A percentile compares a stretch with the other conserved stretches of the same genome.
Evolutionary conservation across 768 basidiomycete species (phyloP).

Genomic region (Leucocoprinus birnbaumii): DNA sequence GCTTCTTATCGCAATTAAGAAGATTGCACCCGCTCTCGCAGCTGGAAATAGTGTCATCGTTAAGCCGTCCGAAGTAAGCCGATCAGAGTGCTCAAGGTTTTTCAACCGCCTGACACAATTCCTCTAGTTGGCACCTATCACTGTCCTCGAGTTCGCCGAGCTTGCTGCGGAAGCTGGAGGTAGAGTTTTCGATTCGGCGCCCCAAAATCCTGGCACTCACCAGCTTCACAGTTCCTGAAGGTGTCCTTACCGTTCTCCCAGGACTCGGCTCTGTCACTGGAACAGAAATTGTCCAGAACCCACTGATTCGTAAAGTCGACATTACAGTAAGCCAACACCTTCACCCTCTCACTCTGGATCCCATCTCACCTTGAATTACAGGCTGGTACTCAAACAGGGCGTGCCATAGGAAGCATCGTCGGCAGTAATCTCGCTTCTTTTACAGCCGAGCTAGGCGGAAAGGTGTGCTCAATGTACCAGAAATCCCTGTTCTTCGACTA

Average conservation of each 20-base stretch:
- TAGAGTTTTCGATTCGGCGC: slow-evolving; percentile 20
- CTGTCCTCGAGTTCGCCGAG: slow-evolving; percentile 73
- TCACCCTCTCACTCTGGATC: background rate
- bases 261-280: slow-evolving; percentile 69
- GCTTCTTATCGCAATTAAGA: slow-evolving; percentile 85
- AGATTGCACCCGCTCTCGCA: slow-evolving; percentile 82
- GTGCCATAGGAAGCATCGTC: slow-evolving; percentile 68
- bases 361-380: slow-evolving; percentile 23
- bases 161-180: slow-evolving; percentile 66
- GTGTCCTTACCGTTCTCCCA: slow-evolving; percentile 71
- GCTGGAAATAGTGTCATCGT: slow-evolving; percentile 83
- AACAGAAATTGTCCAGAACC: slow-evolving; percentile 60
- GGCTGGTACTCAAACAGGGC: slow-evolving; percentile 80
- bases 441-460: slow-evolving; percentile 86
- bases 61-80: slow-evolving; percentile 72
- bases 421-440: slow-evolving; percentile 71
- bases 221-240: slow-evolving; percentile 63
- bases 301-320: slow-evolving; percentile 75
- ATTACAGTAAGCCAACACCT: slow-evolving; percentile 57
- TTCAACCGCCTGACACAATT: background rate
- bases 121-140: slow-evolving; percentile 68
- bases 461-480: slow-evolving; percentile 43
- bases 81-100: background rate
- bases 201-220: background rate
- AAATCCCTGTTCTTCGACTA: background rate